These are phyloP conservation scores for Rhizopogon vulgaris DNA, from an alignment of 768 basidiomycete species.

Conservation along the genomic window DNA sequence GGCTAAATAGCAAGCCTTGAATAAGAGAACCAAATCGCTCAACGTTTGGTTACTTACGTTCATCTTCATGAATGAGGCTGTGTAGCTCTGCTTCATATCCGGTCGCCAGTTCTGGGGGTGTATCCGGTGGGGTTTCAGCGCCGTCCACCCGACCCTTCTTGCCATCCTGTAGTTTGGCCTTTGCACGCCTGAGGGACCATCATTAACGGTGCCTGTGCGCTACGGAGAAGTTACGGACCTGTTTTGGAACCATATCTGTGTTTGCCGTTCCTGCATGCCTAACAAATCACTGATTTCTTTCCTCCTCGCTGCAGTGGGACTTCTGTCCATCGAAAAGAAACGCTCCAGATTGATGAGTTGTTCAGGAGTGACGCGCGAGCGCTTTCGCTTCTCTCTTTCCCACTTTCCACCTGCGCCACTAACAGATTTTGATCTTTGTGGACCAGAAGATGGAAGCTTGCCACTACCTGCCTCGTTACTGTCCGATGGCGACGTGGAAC, in stretches of 20 bases:
- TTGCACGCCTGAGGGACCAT: constrained; percentile 56
- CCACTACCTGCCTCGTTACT: constrained; percentile 23
- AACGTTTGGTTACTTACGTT: constrained; percentile 44
- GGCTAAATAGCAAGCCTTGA: constrained; percentile 31
- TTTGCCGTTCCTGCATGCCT: constrained; percentile 83
- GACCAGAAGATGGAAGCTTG: constrained; percentile 29
- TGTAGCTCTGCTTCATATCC: constrained; percentile 57
- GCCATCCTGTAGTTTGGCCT: constrained; percentile 67
- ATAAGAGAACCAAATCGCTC: not conserved
- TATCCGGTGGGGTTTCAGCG: constrained; percentile 36
- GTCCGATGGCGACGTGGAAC: constrained; percentile 19
- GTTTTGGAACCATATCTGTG: constrained; percentile 89
- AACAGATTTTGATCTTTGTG: constrained; percentile 29
- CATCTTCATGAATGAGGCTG: constrained; percentile 66
- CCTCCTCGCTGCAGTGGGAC: constrained; percentile 64
- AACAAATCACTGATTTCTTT: constrained; percentile 69
- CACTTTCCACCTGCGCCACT: constrained; percentile 20
- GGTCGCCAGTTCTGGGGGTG: constrained; percentile 45
- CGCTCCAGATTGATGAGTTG: constrained; percentile 73
- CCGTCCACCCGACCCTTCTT: constrained; percentile 38
- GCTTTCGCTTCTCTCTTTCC: constrained; percentile 59
- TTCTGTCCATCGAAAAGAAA: constrained; percentile 62
- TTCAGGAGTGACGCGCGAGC: constrained; percentile 73
- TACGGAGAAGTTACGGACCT: constrained; percentile 30
- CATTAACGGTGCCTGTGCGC: not conserved